These are phyloP conservation scores for Wickerhamiella azymoides DNA, from an alignment of 805 yeast genomes.

Conservation along the genomic window DNA sequence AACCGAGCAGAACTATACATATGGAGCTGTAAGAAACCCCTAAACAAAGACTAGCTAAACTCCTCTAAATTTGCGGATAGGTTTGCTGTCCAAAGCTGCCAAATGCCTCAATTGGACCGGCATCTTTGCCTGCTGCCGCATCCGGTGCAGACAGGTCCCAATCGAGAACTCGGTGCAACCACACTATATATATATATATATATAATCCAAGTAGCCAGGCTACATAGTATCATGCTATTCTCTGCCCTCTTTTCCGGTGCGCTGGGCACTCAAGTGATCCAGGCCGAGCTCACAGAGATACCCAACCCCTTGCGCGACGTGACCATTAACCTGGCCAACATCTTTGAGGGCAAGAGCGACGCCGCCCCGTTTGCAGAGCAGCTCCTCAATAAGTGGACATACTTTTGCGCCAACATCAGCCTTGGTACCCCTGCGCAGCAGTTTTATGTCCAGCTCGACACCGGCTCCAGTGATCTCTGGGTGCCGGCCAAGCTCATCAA, in stretches of 20 bases:
- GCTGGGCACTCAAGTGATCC: neutral
- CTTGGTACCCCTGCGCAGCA: conserved; percentile 42
- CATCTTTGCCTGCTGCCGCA: no score
- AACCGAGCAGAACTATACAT: no score
- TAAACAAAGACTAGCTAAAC: no score
- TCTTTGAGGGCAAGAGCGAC: neutral
- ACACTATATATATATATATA: no score
- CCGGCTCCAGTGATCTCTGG: conserved; percentile 41
- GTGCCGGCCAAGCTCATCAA: conserved; percentile 16
- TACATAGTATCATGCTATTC: neutral
- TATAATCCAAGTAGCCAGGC: no score
- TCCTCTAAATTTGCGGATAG: no score
- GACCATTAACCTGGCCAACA: neutral
- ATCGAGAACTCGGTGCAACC: no score
- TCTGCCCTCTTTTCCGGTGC: neutral
- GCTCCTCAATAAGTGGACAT: conserved; percentile 21
- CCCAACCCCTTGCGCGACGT: neutral
- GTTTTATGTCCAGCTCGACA: conserved; percentile 51
- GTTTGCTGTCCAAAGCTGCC: no score
- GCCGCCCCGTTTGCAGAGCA: conserved; percentile 10
- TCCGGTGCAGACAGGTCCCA: no score
- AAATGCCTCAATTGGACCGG: no score
- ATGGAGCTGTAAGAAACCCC: no score
- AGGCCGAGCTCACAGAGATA: conserved; percentile 1
- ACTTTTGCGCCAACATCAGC: conserved; percentile 23